Percentiles rank a stretch among this genome's conserved stretches.
These are phyloP conservation scores for Drechslerella coelobrocha DNA, from an alignment of 2,329 filamentous ascomycete genomes.

Conservation along the genomic window DNA sequence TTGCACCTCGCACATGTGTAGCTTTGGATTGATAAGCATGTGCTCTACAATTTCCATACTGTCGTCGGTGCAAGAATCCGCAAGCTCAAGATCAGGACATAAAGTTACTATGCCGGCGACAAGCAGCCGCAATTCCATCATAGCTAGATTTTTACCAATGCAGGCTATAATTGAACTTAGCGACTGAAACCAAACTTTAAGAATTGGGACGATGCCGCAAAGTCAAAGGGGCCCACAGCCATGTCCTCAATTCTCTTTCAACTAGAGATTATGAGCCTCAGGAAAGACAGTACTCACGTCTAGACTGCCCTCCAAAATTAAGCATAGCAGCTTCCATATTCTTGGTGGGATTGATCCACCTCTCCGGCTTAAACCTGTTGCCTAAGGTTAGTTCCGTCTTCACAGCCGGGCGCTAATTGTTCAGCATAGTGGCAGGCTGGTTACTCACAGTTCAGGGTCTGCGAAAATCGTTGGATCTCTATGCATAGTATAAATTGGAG, in stretches of 20 bases:
- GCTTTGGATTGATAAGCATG: too few species aligned
- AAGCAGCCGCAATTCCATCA: background rate
- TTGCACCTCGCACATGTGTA: too few species aligned
- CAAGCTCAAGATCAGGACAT: background rate
- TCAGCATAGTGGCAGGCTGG: too few species aligned
- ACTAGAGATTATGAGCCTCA: too few species aligned
- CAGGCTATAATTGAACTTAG: background rate
- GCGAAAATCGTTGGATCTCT: background rate
- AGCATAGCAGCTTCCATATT: background rate
- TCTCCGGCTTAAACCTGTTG: background rate
- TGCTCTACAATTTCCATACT: background rate
- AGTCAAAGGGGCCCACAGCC: too few species aligned
- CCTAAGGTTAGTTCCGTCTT: background rate
- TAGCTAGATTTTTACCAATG: background rate
- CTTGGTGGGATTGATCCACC: background rate
- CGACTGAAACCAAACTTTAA: too few species aligned
- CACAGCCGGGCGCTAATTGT: too few species aligned
- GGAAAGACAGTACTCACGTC: background rate
- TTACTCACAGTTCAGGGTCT: background rate
- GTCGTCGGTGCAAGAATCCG: background rate
- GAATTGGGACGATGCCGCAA: too few species aligned
- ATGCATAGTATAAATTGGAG: background rate
- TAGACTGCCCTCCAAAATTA: background rate
- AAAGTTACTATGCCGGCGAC: background rate
- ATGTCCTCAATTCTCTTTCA: too few species aligned